A percentile compares a stretch with the other conserved stretches of the same genome.
Conservation (phyloP, 805 yeast species). For the Candida sithepensis region DNA sequence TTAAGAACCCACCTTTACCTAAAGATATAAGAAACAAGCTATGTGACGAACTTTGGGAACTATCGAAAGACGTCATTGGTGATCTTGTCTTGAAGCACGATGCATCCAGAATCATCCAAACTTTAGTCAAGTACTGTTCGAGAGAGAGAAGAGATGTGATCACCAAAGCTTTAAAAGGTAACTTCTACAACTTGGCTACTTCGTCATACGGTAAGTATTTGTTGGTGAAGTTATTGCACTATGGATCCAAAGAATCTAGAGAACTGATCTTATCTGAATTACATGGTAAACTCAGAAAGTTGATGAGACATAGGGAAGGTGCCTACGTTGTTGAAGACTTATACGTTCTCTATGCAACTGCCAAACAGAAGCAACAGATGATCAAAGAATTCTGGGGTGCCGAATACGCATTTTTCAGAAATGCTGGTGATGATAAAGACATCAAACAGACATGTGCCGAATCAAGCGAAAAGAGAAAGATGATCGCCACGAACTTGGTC, state of each 20-base stretch:
- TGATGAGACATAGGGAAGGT: slow-evolving; percentile 97
- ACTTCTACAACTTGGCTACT: slow-evolving; percentile 78
- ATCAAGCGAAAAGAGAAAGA: slow-evolving; percentile 71
- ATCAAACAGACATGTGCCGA: slow-evolving; percentile 65
- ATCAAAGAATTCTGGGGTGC: slow-evolving; percentile 96
- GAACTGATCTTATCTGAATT: slow-evolving; percentile 74
- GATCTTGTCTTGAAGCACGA: slow-evolving; percentile 94
- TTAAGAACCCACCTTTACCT: slow-evolving; percentile 76
- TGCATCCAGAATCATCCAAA: slow-evolving; percentile 94
- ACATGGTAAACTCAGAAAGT: slow-evolving; percentile 85
- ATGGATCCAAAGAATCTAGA: slow-evolving; percentile 82
- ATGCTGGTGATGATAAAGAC: slow-evolving; percentile 58
- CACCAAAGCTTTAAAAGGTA: slow-evolving; percentile 65
- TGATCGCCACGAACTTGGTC: slow-evolving; percentile 69
- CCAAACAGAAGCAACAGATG: slow-evolving; percentile 85
- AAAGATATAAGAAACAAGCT: slow-evolving; percentile 72
- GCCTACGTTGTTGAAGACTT: slow-evolving; percentile 96
- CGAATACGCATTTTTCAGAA: slow-evolving; percentile 86
- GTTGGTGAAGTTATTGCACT: slow-evolving; percentile 82
- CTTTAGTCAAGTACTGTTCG: slow-evolving; percentile 80
- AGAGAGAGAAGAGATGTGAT: slow-evolving; percentile 75
- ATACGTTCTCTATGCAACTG: slow-evolving; percentile 77
- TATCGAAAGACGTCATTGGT: slow-evolving; percentile 69
- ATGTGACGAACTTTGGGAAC: slow-evolving; percentile 80
- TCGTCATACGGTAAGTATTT: slow-evolving; percentile 92